Conservation (phyloP, 2,329 filamentous ascomycete genomes). For the Corinectria fuckeliana region DNA sequence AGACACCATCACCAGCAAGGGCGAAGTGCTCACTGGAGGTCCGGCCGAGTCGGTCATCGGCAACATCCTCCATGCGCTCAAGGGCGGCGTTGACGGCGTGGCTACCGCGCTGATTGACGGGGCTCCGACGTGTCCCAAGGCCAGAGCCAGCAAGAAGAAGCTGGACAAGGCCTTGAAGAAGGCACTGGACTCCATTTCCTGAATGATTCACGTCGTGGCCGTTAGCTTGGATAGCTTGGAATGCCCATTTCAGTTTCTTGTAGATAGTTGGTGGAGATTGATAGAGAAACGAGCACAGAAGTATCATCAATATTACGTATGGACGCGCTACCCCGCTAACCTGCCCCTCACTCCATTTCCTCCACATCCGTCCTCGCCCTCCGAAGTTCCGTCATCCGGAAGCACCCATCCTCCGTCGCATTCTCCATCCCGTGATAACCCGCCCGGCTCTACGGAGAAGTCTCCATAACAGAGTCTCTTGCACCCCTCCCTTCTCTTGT, state of each 20-base stretch:
- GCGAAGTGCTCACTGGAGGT: not conserved
- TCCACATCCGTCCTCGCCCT: not conserved
- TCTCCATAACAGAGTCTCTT: not conserved
- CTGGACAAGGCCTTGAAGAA: not conserved
- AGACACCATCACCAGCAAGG: not conserved
- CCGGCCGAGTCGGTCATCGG: not conserved
- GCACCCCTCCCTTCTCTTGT: not conserved
- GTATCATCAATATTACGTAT: not conserved
- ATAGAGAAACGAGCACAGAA: not conserved
- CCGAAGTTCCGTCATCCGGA: conserved; percentile 8
- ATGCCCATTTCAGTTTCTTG: not conserved
- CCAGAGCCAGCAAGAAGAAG: not conserved
- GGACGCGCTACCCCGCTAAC: conserved; percentile 5
- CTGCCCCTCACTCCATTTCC: conserved; percentile 3
- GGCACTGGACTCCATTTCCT: not conserved
- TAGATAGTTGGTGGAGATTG: not conserved
- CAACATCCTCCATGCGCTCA: not conserved
- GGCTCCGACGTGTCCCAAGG: not conserved
- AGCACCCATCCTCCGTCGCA: not conserved
- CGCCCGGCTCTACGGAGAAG: conserved; percentile 1
- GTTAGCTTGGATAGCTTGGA: not conserved
- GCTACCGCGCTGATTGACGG: not conserved
- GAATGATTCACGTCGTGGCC: too few relatives aligned
- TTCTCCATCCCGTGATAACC: conserved; percentile 7
- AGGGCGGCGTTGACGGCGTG: not conserved